Conservation (phyloP, 371 early-diverging fungal species). For the Mortierella sp. region DNA sequence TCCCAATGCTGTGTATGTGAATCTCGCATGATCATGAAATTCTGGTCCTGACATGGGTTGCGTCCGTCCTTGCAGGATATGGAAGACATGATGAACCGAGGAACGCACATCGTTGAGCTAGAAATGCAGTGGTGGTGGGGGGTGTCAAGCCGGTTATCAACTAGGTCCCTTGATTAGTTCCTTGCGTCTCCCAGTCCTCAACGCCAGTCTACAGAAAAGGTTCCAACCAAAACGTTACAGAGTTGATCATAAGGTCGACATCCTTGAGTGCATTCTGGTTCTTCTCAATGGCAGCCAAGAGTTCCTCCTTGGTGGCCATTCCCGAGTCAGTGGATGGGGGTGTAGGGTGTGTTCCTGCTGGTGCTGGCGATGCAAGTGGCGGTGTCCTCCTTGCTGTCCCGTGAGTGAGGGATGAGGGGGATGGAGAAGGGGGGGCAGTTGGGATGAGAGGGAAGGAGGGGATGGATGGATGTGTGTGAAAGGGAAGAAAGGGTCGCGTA, state of each 20-base stretch:
- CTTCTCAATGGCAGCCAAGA: conserved; percentile 28
- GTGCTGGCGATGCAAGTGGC: too few relatives aligned
- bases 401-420: background rate
- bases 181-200: background rate
- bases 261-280: conserved; percentile 34
- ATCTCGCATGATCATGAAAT: conserved; percentile 40
- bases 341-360: background rate
- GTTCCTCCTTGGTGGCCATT: conserved; percentile 22
- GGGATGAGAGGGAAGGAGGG: background rate
- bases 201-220: background rate
- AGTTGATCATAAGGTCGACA: conserved; percentile 47
- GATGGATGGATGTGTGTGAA: background rate
- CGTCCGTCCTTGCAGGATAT: conserved; percentile 49
- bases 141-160: too few relatives aligned
- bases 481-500: background rate
- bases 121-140: background rate
- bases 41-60: conserved; percentile 23
- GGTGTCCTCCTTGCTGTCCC: background rate
- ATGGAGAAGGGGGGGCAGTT: background rate
- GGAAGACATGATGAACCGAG: conserved; percentile 48
- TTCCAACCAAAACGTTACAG: conserved; percentile 17
- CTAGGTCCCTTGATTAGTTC: too few relatives aligned
- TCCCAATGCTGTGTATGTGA: conserved; percentile 40
- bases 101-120: conserved; percentile 51
- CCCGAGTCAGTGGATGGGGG: background rate